These are phyloP conservation scores for Sporobolus alterniflorus DNA, from an alignment of 202 grass and related monocot genomes.

Conservation along the genomic window DNA sequence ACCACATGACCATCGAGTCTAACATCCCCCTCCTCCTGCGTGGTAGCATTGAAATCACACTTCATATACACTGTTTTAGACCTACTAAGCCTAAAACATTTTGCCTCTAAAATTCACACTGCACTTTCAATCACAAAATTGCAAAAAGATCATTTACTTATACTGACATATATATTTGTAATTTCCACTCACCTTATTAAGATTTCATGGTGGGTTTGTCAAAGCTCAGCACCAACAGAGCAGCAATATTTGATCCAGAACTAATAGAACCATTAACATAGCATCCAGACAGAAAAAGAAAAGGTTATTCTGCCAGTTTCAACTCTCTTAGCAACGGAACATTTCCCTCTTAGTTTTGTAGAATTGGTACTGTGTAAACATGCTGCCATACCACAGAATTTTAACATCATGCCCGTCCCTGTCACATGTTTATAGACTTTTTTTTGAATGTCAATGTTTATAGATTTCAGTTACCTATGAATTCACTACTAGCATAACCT, in stretches of 20 bases:
- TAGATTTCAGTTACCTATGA: background rate
- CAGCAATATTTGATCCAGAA: background rate
- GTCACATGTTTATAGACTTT: background rate
- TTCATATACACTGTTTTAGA: too few species aligned
- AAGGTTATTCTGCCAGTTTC: too few species aligned
- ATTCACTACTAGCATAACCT: slow-evolving; percentile 23
- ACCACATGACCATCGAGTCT: too few species aligned
- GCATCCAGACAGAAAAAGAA: background rate
- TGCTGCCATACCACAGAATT: background rate
- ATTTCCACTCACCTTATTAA: slow-evolving; percentile 1
- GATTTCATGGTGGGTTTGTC: background rate
- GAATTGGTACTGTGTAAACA: background rate
- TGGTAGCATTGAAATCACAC: too few species aligned
- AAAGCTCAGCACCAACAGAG: background rate
- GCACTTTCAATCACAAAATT: background rate
- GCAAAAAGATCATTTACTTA: background rate
- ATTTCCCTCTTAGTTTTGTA: background rate
- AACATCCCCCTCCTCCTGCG: too few species aligned
- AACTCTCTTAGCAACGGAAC: background rate
- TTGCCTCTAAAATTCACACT: too few species aligned
- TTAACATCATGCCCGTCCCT: background rate
- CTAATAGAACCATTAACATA: background rate
- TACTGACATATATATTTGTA: background rate
- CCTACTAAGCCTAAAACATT: too few species aligned
- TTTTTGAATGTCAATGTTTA: too few species aligned